Evolutionary conservation across 371 early-diverging fungal genomes (phyloP).

Genomic region (Apophysomyces trapeziformis): DNA sequence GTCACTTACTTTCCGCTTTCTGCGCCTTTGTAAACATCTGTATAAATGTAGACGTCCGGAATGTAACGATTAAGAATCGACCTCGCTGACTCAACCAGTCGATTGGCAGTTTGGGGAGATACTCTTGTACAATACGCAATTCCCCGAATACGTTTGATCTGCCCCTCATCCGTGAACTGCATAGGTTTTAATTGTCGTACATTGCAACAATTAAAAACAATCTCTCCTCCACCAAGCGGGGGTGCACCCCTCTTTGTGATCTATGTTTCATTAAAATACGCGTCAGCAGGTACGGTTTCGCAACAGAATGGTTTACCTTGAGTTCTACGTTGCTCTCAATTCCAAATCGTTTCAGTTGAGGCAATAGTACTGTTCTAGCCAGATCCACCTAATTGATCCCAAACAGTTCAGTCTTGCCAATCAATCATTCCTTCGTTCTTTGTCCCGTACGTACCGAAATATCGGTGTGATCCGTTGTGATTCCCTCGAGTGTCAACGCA

Average conservation of each 20-base stretch:
- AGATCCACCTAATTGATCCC: constrained; percentile 74
- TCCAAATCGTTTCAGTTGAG: constrained; percentile 85
- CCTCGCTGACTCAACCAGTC: constrained; percentile 90
- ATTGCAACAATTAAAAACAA: constrained; percentile 83
- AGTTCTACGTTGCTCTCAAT: constrained; percentile 83
- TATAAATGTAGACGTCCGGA: constrained; percentile 96
- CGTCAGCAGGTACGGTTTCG: background rate
- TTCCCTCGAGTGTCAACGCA: constrained; percentile 80
- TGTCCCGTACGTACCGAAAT: constrained; percentile 57
- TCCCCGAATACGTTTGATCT: constrained; percentile 94
- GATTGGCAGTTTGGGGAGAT: constrained; percentile 94
- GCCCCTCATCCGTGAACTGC: constrained; percentile 81
- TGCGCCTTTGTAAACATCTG: constrained; percentile 95
- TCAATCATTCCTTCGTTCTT: constrained; percentile 11
- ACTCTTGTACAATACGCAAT: constrained; percentile 92
- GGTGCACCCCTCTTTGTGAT: constrained; percentile 92
- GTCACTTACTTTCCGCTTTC: constrained; percentile 81
- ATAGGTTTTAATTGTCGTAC: constrained; percentile 83
- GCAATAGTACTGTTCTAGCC: constrained; percentile 89
- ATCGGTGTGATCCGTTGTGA: constrained; percentile 93
- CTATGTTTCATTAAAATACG: constrained; percentile 23
- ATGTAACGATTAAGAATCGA: constrained; percentile 85
- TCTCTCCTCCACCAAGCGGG: constrained; percentile 96
- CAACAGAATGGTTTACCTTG: constrained; percentile 53
- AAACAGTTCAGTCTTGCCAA: background rate